These are phyloP conservation scores for Turnera subulata DNA, from an alignment of 345 rosid genomes.

Conservation along the genomic window DNA sequence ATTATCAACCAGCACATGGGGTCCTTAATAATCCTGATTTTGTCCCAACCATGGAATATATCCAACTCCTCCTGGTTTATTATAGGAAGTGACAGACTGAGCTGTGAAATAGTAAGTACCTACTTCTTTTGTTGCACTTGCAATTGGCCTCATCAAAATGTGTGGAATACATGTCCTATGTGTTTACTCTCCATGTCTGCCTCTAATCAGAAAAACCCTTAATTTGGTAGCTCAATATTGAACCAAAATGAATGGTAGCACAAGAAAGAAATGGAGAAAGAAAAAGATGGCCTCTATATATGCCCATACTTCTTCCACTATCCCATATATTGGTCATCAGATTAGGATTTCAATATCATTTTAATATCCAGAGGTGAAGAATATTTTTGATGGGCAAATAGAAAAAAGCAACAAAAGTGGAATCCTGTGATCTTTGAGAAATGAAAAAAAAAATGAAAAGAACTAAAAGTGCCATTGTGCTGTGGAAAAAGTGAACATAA, in stretches of 20 bases:
- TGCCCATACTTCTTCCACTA: too few species aligned
- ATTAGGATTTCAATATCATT: neutral
- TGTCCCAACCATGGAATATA: conserved; percentile 16
- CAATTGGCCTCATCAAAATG: neutral
- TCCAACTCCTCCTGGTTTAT: conserved; percentile 8
- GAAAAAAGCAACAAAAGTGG: conserved; percentile 1
- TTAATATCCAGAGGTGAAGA: neutral
- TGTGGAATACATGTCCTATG: conserved; percentile 1
- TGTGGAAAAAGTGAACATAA: neutral
- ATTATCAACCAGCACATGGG: conserved; percentile 37
- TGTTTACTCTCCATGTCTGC: neutral
- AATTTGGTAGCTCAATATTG: neutral
- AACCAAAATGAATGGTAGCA: conserved; percentile 6
- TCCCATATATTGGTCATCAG: neutral
- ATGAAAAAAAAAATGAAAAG: conserved; percentile 4
- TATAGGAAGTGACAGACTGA: conserved; percentile 22
- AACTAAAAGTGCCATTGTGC: neutral
- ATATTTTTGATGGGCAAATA: neutral
- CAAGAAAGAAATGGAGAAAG: too few species aligned
- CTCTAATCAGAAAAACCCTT: neutral
- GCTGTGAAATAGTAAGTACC: conserved; percentile 16
- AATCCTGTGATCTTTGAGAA: neutral
- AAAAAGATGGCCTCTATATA: too few species aligned
- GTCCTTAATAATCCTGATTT: conserved; percentile 17
- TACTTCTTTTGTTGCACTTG: conserved; percentile 17